Conservation (phyloP, 2,329 filamentous ascomycete species). For the Aulographum hederae region DNA sequence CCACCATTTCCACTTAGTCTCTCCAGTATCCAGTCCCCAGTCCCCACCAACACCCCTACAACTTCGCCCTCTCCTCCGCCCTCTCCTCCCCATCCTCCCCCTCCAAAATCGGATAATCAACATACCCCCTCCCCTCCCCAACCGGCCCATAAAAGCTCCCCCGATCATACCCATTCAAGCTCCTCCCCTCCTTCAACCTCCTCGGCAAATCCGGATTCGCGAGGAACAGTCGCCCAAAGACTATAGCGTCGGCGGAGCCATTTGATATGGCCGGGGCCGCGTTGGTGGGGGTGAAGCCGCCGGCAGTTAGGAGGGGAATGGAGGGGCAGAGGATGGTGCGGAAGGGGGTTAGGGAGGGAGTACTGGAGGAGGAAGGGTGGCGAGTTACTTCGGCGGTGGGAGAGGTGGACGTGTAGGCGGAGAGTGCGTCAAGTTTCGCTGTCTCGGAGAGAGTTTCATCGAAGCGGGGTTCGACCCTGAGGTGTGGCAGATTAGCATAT, state of each 20-base stretch:
- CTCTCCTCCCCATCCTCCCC: no score
- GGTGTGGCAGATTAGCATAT: not conserved
- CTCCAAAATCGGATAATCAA: conserved; percentile 25
- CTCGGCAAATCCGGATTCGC: conserved; percentile 30
- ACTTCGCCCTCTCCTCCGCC: no score
- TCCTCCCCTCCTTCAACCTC: conserved; percentile 23
- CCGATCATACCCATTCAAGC: conserved; percentile 25
- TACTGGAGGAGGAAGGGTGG: not conserved
- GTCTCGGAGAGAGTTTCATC: conserved; percentile 18
- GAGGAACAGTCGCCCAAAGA: conserved; percentile 31
- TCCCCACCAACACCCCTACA: no score
- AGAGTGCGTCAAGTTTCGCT: conserved; percentile 19
- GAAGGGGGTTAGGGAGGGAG: conserved; percentile 15
- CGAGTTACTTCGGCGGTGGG: no score
- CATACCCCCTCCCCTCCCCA: conserved; percentile 21
- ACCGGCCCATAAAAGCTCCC: conserved; percentile 26
- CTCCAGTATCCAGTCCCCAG: no score
- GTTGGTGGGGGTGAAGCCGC: conserved; percentile 21
- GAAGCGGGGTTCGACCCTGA: conserved; percentile 18
- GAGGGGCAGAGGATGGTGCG: conserved; percentile 39
- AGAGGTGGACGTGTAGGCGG: conserved; percentile 5
- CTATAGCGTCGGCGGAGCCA: conserved; percentile 23
- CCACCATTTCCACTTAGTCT: no score
- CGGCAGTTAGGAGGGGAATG: conserved; percentile 23
- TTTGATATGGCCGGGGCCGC: conserved; percentile 18